Conservation (phyloP, 768 basidiomycete genomes). For the Russula vinacea region DNA sequence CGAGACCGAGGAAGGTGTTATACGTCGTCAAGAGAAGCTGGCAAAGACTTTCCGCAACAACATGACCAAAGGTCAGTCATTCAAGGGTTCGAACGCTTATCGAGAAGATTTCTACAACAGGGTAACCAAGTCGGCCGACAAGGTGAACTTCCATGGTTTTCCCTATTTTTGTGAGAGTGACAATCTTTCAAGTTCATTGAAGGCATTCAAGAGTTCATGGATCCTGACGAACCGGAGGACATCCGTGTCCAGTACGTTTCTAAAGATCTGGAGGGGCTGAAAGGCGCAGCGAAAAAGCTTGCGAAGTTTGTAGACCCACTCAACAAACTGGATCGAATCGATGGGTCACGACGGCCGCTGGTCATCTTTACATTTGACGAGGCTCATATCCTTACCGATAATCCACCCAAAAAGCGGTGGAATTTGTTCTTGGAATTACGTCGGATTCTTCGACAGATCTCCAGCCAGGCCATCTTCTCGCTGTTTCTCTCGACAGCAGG, state of each 20-base stretch:
- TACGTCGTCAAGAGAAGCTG: neutral
- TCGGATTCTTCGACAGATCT: neutral
- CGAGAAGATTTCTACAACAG: neutral
- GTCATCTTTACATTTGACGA: constrained; percentile 5
- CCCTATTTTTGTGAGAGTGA: neutral
- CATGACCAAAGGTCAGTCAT: neutral
- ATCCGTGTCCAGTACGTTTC: too few species aligned
- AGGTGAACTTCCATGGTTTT: neutral
- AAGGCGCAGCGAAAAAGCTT: neutral
- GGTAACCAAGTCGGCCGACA: neutral
- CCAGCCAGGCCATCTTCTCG: neutral
- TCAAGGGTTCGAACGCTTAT: neutral
- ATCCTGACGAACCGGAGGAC: neutral
- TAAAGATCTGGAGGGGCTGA: too few species aligned
- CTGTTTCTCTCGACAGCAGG: constrained; percentile 1
- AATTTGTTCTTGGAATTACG: neutral
- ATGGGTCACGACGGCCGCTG: neutral
- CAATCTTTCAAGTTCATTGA: neutral
- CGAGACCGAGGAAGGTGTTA: too few species aligned
- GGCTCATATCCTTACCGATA: neutral
- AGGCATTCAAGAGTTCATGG: neutral
- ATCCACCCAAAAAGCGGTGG: neutral
- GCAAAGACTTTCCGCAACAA: neutral
- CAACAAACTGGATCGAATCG: neutral
- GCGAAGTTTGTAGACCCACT: neutral